These are phyloP conservation scores for Rhizopogon rudus DNA, from an alignment of 768 basidiomycete species.

Conservation along the genomic window DNA sequence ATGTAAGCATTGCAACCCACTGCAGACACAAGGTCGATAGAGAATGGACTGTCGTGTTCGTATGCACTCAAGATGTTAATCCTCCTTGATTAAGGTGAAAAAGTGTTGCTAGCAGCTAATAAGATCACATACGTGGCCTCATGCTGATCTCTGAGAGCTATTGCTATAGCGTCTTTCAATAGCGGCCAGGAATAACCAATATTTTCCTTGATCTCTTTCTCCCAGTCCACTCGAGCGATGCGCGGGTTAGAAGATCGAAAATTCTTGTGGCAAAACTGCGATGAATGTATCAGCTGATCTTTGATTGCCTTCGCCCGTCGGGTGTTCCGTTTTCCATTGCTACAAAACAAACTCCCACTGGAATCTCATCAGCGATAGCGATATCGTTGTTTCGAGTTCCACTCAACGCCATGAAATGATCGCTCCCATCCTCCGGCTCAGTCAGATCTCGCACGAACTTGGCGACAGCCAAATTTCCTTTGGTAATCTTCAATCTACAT, in stretches of 20 bases:
- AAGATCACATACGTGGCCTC: constrained; percentile 17
- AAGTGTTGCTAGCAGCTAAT: not conserved
- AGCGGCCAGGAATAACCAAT: constrained; percentile 21
- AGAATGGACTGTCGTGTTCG: constrained; percentile 45
- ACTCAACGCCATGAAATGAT: constrained; percentile 30
- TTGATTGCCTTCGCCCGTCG: constrained; percentile 25
- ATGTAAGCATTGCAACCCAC: constrained; percentile 26
- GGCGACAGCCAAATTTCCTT: constrained; percentile 34
- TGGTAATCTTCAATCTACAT: constrained; percentile 38
- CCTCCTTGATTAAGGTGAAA: constrained; percentile 21
- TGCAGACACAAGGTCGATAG: constrained; percentile 53
- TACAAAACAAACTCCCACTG: constrained; percentile 33
- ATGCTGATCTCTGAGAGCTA: constrained; percentile 13
- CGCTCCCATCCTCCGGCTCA: constrained; percentile 11
- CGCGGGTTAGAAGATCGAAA: constrained; percentile 8
- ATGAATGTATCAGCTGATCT: constrained; percentile 18
- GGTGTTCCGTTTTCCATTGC: constrained; percentile 20
- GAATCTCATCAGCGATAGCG: not conserved
- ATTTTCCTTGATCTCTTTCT: constrained; percentile 20
- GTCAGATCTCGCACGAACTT: constrained; percentile 40
- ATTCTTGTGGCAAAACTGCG: constrained; percentile 9
- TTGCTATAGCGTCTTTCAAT: constrained; percentile 15
- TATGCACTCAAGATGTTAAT: constrained; percentile 48
- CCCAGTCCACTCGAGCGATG: constrained; percentile 20
- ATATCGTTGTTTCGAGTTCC: constrained; percentile 9